Evolutionary conservation across 2,329 filamentous ascomycete genomes (phyloP), one percentile per base, ranked within the genome.

Genomic region (Tothia fuscella): DNA sequence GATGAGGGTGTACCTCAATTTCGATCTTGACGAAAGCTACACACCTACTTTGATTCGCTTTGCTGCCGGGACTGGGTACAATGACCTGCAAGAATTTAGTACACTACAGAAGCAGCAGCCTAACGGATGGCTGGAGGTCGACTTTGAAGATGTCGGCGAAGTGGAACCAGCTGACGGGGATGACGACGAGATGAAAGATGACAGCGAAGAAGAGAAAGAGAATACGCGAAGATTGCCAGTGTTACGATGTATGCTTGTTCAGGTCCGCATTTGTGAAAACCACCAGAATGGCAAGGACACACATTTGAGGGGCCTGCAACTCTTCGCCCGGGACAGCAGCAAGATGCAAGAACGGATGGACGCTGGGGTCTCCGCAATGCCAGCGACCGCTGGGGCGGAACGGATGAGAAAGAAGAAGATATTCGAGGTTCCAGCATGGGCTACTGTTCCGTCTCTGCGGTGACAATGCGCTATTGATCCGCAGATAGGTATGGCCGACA

Each of bases 251-350:
- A 94, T 89, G 64, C 76, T 96, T 22, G 71, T 98, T 21, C 88
- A 96, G 60, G 79, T 96, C 54, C 79, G 83, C 50, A 80, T 98
- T 37, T 74, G 89, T 39, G 91, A 96, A 64, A 98, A 98, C 56
- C 91, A 98, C 59, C 91, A 98, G 63, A 98, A 98, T 59, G 91
- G 91, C 49, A 98, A 98, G 60, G 91, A 98, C 58, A 98, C 91
- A n/a, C 91, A 98, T 67, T 73, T 98, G 19, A 74, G 91, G 13
- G 89, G 87, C 2, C 74, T 98, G 59, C 93, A 94, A 64, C 81
- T 96, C 7, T 98, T 79, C 54, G 71, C 75, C 3, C 51, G 57
- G 39, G 67, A 70, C n/a, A n/a, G n/a, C n/a, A n/a, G n/a, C n/a
- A n/a, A n/a, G n/a, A n/a, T n/a, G n/a, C n/a, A n/a, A n/a, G n/a